Conservation (phyloP, 2,329 filamentous ascomycete genomes). For the Alternaria hordeiaustralica region DNA sequence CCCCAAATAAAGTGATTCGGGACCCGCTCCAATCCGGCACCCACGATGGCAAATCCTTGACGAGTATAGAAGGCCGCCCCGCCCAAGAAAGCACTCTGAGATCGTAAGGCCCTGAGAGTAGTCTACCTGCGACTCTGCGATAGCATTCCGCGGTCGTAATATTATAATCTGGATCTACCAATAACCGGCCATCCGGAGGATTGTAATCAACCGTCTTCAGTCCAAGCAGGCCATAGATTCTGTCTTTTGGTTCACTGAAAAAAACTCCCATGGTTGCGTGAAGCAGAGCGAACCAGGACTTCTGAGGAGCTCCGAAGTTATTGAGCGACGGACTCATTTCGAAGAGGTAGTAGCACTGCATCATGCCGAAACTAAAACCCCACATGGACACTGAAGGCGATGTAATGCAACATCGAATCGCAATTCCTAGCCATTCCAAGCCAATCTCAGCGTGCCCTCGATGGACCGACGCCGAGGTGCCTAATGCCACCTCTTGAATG, state of each 20-base stretch:
- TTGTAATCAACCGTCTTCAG: neutral
- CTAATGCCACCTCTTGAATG: neutral
- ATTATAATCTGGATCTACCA: neutral
- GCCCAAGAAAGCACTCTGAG: neutral
- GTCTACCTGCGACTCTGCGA: neutral
- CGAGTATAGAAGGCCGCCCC: neutral
- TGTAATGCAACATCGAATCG: no score
- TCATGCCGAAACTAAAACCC: no score
- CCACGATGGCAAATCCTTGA: neutral
- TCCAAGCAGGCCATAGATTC: neutral
- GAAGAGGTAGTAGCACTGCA: neutral
- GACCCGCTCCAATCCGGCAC: neutral
- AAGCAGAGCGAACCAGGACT: neutral
- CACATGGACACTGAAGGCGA: no score
- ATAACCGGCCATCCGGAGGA: neutral
- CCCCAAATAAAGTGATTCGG: no score
- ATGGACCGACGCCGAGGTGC: neutral
- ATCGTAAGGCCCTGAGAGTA: no score
- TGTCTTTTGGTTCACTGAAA: neutral
- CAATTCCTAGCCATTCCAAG: neutral
- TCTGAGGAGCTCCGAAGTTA: no score
- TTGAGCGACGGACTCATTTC: neutral
- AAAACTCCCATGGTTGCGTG: rapidly evolving
- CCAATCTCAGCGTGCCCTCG: neutral
- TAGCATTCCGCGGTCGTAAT: neutral